Evolutionary conservation across 2,329 filamentous ascomycete species (phyloP).

Genomic region (Cladophialophora carrionii): DNA sequence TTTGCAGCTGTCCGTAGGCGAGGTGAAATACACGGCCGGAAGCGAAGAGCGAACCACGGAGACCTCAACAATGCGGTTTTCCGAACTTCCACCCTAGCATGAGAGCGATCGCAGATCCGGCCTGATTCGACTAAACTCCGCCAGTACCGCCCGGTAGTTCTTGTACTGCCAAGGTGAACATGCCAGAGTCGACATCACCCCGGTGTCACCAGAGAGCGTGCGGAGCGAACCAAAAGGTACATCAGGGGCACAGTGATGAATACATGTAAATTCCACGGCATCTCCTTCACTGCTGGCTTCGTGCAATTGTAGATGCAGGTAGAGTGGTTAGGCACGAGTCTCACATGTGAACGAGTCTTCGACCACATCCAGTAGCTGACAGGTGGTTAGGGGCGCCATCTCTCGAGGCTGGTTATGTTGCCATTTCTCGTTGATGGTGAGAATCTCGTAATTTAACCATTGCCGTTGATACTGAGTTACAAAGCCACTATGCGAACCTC

Average conservation of each 20-base stretch:
- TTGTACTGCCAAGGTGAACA: no score
- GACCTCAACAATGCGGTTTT: background rate
- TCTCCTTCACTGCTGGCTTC: background rate
- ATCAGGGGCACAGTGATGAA: no score
- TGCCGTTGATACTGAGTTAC: background rate
- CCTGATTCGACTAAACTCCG: background rate
- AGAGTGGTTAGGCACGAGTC: background rate
- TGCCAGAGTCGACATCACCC: no score
- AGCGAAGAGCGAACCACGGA: background rate
- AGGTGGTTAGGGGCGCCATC: background rate
- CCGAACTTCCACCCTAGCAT: background rate
- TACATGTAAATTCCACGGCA: no score
- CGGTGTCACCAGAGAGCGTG: no score
- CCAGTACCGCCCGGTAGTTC: background rate
- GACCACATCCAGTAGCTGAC: background rate
- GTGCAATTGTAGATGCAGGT: background rate
- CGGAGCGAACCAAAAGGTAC: no score
- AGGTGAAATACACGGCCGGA: background rate
- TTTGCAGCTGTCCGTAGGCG: background rate
- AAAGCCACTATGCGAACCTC: background rate
- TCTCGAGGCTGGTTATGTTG: background rate
- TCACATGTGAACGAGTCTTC: background rate
- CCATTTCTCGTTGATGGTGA: background rate
- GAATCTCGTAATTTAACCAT: background rate
- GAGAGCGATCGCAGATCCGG: background rate